phyloP scores from a whole-genome alignment of 371 early-diverging fungal species.

The Mucor piriformis region DNA sequence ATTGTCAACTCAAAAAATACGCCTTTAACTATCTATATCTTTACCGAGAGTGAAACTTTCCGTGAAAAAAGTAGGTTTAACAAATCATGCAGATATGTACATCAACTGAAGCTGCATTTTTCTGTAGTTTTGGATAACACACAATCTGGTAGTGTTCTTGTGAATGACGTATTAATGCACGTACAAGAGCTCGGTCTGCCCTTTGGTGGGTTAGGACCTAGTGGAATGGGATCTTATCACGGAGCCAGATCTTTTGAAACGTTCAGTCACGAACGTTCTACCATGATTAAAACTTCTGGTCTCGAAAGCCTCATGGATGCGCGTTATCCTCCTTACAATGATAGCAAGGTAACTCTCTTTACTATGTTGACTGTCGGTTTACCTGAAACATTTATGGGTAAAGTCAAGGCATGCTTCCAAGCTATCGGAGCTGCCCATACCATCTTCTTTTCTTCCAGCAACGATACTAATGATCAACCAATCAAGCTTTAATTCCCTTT shows the following conservation, averaged over 20 bases:
- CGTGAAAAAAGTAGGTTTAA: slow-evolving; percentile 32
- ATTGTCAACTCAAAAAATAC: slow-evolving; percentile 73
- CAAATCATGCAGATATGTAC: neutral
- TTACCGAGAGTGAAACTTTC: slow-evolving; percentile 43
- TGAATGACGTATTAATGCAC: slow-evolving; percentile 77
- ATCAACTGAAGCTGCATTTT: neutral
- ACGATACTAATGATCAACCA: neutral
- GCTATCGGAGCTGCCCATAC: slow-evolving; percentile 9
- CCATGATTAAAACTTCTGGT: slow-evolving; percentile 54
- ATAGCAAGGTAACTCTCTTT: slow-evolving; percentile 35
- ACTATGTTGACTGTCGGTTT: slow-evolving; percentile 22
- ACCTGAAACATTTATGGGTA: slow-evolving; percentile 9
- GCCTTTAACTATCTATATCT: slow-evolving; percentile 75
- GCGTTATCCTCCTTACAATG: slow-evolving; percentile 56
- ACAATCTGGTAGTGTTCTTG: slow-evolving; percentile 66
- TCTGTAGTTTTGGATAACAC: slow-evolving; percentile 47
- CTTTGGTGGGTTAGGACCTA: slow-evolving; percentile 86
- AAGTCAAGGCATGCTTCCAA: slow-evolving; percentile 11
- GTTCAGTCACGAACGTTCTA: slow-evolving; percentile 69
- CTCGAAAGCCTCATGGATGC: slow-evolving; percentile 48
- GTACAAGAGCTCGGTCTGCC: slow-evolving; percentile 61
- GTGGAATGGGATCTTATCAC: slow-evolving; percentile 86
- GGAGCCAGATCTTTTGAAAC: slow-evolving; percentile 77
- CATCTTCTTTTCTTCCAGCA: slow-evolving; percentile 14
- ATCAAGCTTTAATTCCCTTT: slow-evolving; percentile 2